These are phyloP conservation scores for Auricularia sp. DNA, from an alignment of 768 basidiomycete genomes.

Conservation along the genomic window DNA sequence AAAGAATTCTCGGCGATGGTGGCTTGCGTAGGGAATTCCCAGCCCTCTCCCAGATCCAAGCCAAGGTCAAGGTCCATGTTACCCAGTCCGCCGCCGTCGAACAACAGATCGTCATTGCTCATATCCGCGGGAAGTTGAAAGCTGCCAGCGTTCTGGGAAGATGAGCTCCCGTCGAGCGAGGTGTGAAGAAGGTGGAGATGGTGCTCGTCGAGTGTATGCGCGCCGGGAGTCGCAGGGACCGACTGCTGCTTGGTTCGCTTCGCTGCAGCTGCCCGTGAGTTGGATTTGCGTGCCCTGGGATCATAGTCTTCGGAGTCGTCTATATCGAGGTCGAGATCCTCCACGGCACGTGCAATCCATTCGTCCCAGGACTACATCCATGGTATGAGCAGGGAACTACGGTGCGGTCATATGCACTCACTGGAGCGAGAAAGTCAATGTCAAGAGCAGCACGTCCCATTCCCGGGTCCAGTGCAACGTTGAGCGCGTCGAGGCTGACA, in stretches of 20 bases:
- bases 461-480: conserved; percentile 17
- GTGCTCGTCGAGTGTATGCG: conserved; percentile 61
- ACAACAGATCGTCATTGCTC: conserved; percentile 36
- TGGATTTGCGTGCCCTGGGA: not conserved
- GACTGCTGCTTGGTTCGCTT: not conserved
- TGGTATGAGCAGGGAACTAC: not conserved
- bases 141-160: conserved; percentile 42
- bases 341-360: not conserved
- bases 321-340: not conserved
- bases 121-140: conserved; percentile 25
- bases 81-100: conserved; percentile 20
- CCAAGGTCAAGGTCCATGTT: conserved; percentile 21
- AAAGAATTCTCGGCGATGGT: conserved; percentile 19
- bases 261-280: not conserved
- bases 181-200: conserved; percentile 54
- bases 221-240: conserved; percentile 11
- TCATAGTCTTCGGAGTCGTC: not conserved
- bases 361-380: not conserved
- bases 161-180: conserved; percentile 41
- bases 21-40: conserved; percentile 27
- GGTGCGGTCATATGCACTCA: conserved; percentile 2
- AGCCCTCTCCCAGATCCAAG: conserved; percentile 58
- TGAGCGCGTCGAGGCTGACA: conserved; percentile 24
- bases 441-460: conserved; percentile 14
- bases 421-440: conserved; percentile 14